Evolutionary conservation across 352 stramenopile genomes (phyloP).

Genomic region (Phytophthora palmivora): DNA sequence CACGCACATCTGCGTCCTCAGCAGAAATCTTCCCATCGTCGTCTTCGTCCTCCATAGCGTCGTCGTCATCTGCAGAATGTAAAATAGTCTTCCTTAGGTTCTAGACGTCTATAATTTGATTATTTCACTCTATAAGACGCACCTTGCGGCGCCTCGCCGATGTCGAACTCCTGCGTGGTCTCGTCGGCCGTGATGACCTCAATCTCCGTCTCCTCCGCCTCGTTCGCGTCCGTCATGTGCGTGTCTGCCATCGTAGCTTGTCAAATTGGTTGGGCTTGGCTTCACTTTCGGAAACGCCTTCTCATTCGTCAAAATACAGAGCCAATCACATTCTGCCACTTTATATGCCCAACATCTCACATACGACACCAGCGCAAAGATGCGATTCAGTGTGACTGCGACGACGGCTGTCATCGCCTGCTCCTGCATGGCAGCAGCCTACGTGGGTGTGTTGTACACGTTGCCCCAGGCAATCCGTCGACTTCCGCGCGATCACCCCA

Average conservation of each 20-base stretch:
- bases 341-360: conserved; percentile 25
- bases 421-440: conserved; percentile 81
- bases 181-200: conserved; percentile 88
- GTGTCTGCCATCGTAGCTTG: conserved; percentile 30
- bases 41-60: conserved; percentile 71
- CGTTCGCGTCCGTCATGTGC: conserved; percentile 38
- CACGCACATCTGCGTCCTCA: conserved; percentile 72
- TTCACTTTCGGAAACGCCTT: conserved; percentile 4
- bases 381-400: conserved; percentile 81
- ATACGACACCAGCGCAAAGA: conserved; percentile 38
- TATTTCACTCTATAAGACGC: conserved; percentile 2
- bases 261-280: conserved; percentile 34
- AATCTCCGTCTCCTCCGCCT: conserved; percentile 67
- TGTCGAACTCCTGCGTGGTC: conserved; percentile 81
- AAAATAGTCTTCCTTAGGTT: background rate
- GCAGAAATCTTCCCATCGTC: conserved; percentile 69
- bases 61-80: conserved; percentile 58
- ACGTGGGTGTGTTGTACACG: conserved; percentile 90
- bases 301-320: conserved; percentile 30
- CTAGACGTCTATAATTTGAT: background rate
- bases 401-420: conserved; percentile 77
- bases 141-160: conserved; percentile 83
- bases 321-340: conserved; percentile 49
- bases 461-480: conserved; percentile 74
- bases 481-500: conserved; percentile 85